These are phyloP conservation scores for Peronospora destructor DNA, from an alignment of 352 stramenopile species.

Conservation along the genomic window DNA sequence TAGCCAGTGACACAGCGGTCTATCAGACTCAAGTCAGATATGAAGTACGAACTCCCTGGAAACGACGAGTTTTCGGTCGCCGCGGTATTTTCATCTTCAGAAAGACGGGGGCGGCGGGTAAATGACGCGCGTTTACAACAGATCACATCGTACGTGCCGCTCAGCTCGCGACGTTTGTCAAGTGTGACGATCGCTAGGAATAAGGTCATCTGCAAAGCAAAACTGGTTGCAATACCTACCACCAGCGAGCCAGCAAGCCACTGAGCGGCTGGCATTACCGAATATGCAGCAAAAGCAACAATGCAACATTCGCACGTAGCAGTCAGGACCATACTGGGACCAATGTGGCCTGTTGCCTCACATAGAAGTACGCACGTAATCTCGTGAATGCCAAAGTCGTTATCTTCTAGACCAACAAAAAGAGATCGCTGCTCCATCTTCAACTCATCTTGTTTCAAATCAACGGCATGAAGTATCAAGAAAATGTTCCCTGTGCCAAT, in stretches of 20 bases:
- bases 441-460: conserved; percentile 40
- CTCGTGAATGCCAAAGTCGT: conserved; percentile 40
- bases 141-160: conserved; percentile 48
- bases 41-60: conserved; percentile 22
- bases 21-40: conserved; percentile 29
- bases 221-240: conserved; percentile 42
- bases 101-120: conserved; percentile 17
- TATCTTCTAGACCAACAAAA: conserved; percentile 44
- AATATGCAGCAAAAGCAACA: conserved; percentile 49
- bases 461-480: conserved; percentile 51
- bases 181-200: conserved; percentile 53
- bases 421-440: conserved; percentile 39
- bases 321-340: conserved; percentile 52
- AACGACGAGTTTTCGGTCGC: conserved; percentile 27
- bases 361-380: conserved; percentile 45
- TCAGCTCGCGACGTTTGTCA: conserved; percentile 63
- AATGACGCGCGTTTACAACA: conserved; percentile 38
- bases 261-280: conserved; percentile 53
- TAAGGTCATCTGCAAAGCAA: conserved; percentile 60
- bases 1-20: conserved; percentile 40
- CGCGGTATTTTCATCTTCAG: conserved; percentile 26
- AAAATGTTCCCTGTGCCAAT: conserved; percentile 76
- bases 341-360: conserved; percentile 43
- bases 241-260: conserved; percentile 55
- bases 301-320: conserved; percentile 40